Conservation (phyloP, 2,329 filamentous ascomycete species). For the Beauveria sp. region DNA sequence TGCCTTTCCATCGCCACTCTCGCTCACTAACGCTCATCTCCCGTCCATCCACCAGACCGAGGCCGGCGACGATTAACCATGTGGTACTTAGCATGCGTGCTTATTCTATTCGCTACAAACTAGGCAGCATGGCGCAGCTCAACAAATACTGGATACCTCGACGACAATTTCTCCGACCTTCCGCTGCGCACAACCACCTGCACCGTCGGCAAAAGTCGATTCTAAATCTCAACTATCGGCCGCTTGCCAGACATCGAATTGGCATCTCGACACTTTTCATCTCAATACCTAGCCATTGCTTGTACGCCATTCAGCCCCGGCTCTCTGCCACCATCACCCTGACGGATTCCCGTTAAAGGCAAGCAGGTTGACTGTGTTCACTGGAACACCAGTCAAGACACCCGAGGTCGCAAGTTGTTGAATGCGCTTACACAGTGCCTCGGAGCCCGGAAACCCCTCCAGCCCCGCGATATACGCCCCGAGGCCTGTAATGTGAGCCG, state of each 20-base stretch:
- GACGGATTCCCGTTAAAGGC: slow-evolving; percentile 40
- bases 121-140: background rate
- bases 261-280: too few species aligned
- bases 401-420: slow-evolving; percentile 31
- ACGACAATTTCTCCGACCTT: too few species aligned
- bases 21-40: background rate
- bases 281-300: too few species aligned
- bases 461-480: slow-evolving; percentile 18
- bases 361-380: slow-evolving; percentile 40
- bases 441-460: slow-evolving; percentile 25
- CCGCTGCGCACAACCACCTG: background rate
- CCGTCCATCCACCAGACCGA: background rate
- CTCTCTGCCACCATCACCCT: too few species aligned
- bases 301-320: too few species aligned
- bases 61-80: background rate
- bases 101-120: background rate
- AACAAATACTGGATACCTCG: background rate
- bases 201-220: background rate
- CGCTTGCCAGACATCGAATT: too few species aligned
- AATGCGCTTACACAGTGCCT: slow-evolving; percentile 39
- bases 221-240: background rate
- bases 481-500: slow-evolving; percentile 34
- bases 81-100: background rate
- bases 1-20: background rate
- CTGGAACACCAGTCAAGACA: slow-evolving; percentile 30